Percentiles rank a stretch among this genome's conserved stretches.
These are phyloP conservation scores for Strombidium stylifer DNA, from an alignment of 73 alveolate species.

Conservation along the genomic window DNA sequence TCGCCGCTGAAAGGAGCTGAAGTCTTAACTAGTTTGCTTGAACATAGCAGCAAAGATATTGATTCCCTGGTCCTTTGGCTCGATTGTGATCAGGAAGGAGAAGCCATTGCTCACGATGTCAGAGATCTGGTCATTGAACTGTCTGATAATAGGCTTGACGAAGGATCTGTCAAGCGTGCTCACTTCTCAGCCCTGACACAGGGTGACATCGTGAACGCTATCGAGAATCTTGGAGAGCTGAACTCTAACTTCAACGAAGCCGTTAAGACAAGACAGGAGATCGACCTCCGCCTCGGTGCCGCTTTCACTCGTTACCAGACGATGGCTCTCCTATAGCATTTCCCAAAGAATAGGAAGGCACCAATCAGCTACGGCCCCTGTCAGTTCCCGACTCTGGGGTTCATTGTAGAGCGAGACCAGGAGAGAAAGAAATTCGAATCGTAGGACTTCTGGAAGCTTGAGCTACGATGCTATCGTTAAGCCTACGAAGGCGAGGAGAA, in stretches of 20 bases:
- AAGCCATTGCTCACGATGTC: slow-evolving; percentile 97
- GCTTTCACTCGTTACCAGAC: slow-evolving; percentile 96
- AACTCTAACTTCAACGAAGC: slow-evolving; percentile 94
- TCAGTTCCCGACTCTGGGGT: slow-evolving; percentile 99
- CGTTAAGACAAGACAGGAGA: slow-evolving; percentile 92
- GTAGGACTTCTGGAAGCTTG: slow-evolving; percentile 93
- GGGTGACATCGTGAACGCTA: slow-evolving; percentile 59
- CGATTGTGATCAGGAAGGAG: slow-evolving; percentile 99
- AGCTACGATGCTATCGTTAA: slow-evolving; percentile 59
- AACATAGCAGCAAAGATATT: slow-evolving; percentile 11
- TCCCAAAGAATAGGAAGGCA: slow-evolving; percentile 32
- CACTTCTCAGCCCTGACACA: slow-evolving; percentile 87
- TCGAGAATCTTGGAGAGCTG: slow-evolving; percentile 77
- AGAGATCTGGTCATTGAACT: slow-evolving; percentile 54
- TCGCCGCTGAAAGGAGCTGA: no score
- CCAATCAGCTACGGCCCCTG: slow-evolving; percentile 98
- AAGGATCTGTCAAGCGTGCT: slow-evolving; percentile 78
- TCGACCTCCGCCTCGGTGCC: slow-evolving; percentile 97
- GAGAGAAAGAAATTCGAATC: slow-evolving; percentile 91
- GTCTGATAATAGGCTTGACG: slow-evolving; percentile 13
- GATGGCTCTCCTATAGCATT: slow-evolving; percentile 41
- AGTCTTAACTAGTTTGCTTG: no score
- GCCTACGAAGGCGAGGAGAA: slow-evolving; percentile 10
- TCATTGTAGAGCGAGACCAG: slow-evolving; percentile 94
- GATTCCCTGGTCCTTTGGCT: slow-evolving; percentile 95